A percentile compares a stretch with the other conserved stretches of the same genome.
phyloP scores from a whole-genome alignment of 1,284 basidiomycete species.

The Trametes pubescens region DNA sequence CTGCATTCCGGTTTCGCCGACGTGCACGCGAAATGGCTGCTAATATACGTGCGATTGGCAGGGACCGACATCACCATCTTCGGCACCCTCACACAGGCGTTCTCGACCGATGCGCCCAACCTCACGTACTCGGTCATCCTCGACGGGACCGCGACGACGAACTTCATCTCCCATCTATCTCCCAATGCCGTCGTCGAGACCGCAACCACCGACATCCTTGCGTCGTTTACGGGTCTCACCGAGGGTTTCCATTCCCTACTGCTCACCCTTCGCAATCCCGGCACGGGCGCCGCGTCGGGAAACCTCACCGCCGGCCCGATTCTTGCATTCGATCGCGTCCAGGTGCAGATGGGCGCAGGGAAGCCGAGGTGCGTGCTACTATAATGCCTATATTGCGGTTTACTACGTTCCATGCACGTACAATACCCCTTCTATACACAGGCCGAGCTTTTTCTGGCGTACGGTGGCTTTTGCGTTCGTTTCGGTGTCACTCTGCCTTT shows the following conservation, averaged over 20 bases:
- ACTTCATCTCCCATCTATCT: constrained; percentile 36
- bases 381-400: not conserved
- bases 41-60: constrained; percentile 20
- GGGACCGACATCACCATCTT: constrained; percentile 43
- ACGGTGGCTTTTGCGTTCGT: not conserved
- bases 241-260: constrained; percentile 40
- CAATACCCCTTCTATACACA: not conserved
- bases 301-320: constrained; percentile 27
- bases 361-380: constrained; percentile 25
- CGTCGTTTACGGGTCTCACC: constrained; percentile 40
- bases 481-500: not conserved
- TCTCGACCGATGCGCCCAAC: constrained; percentile 27
- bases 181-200: constrained; percentile 30
- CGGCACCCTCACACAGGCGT: constrained; percentile 35
- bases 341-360: constrained; percentile 26
- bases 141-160: constrained; percentile 42
- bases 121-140: constrained; percentile 38
- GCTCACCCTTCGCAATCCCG: constrained; percentile 40
- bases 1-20: not conserved
- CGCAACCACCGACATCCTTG: constrained; percentile 39
- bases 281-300: constrained; percentile 9
- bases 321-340: constrained; percentile 39
- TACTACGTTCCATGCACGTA: not conserved
- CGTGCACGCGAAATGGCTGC: not conserved
- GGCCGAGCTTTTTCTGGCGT: not conserved